These are phyloP conservation scores for Chenopodium formosanum DNA, from an alignment of 148 eudicot species.

Conservation along the genomic window DNA sequence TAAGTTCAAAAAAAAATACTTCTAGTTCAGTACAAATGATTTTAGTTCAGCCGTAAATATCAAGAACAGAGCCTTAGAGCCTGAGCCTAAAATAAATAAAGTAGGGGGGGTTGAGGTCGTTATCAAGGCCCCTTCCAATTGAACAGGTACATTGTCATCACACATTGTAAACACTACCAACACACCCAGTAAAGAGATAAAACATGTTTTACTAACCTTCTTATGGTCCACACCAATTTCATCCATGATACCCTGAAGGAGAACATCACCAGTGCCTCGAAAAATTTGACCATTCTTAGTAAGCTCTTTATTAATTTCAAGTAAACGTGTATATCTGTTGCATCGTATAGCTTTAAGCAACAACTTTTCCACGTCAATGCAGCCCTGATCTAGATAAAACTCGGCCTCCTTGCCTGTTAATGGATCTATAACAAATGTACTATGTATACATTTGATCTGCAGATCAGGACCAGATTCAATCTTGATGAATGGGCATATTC, in stretches of 20 bases:
- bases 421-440: constrained; percentile 92
- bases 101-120: too few species aligned
- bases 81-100: too few species aligned
- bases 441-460: constrained; percentile 79
- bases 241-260: constrained; percentile 50
- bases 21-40: too few species aligned
- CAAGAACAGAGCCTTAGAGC: too few species aligned
- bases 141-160: neutral
- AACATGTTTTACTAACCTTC: constrained; percentile 51
- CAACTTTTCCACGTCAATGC: constrained; percentile 90
- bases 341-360: constrained; percentile 81
- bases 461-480: constrained; percentile 88
- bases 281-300: constrained; percentile 61
- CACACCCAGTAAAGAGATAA: constrained; percentile 5
- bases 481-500: constrained; percentile 67
- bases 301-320: constrained; percentile 84
- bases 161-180: constrained; percentile 17
- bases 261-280: constrained; percentile 63
- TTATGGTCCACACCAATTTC: constrained; percentile 37
- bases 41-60: too few species aligned
- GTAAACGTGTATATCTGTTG: constrained; percentile 85
- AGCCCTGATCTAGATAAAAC: constrained; percentile 65
- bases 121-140: too few species aligned
- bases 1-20: too few species aligned
- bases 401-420: constrained; percentile 83